Percentiles rank a stretch among this genome's conserved stretches.
Conservation (phyloP, 2,329 filamentous ascomycete species). For the Hortaea werneckii region DNA sequence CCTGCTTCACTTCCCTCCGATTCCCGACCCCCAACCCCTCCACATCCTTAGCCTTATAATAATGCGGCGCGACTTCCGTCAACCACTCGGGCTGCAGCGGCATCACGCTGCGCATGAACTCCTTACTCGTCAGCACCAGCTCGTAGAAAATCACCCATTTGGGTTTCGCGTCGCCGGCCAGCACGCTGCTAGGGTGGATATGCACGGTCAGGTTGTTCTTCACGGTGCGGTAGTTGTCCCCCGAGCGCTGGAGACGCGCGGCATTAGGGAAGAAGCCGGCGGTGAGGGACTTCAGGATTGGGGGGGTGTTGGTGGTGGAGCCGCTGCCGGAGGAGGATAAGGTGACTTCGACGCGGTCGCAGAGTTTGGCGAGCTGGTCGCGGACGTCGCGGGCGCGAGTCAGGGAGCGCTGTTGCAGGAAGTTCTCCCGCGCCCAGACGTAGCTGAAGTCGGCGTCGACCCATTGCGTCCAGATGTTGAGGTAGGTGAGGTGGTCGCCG, state of each 20-base stretch:
- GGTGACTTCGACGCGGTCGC: constrained; percentile 81
- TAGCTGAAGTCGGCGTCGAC: constrained; percentile 81
- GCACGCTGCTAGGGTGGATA: constrained; percentile 77
- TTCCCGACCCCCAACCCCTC: constrained; percentile 64
- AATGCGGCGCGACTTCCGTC: constrained; percentile 83
- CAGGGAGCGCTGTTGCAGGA: constrained; percentile 81
- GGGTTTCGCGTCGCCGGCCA: constrained; percentile 56
- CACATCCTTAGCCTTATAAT: constrained; percentile 83
- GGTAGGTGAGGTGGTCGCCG: constrained; percentile 76
- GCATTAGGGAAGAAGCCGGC: constrained; percentile 93
- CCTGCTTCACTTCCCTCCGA: constrained; percentile 40
- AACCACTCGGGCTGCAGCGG: constrained; percentile 79
- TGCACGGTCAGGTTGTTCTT: constrained; percentile 84
- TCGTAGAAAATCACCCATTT: constrained; percentile 86
- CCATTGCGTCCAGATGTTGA: constrained; percentile 95
- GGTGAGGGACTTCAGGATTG: constrained; percentile 79
- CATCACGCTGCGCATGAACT: constrained; percentile 85
- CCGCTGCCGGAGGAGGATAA: constrained; percentile 39
- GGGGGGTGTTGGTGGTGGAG: constrained; percentile 61
- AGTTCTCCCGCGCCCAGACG: constrained; percentile 87
- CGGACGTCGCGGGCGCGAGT: constrained; percentile 82
- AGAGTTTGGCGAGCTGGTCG: constrained; percentile 84
- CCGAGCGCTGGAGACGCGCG: constrained; percentile 69
- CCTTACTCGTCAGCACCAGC: constrained; percentile 71
- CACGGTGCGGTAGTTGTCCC: constrained; percentile 81